These are phyloP conservation scores for Panicum miliaceum DNA, from an alignment of 176 grass and related monocot genomes.

Conservation along the genomic window DNA sequence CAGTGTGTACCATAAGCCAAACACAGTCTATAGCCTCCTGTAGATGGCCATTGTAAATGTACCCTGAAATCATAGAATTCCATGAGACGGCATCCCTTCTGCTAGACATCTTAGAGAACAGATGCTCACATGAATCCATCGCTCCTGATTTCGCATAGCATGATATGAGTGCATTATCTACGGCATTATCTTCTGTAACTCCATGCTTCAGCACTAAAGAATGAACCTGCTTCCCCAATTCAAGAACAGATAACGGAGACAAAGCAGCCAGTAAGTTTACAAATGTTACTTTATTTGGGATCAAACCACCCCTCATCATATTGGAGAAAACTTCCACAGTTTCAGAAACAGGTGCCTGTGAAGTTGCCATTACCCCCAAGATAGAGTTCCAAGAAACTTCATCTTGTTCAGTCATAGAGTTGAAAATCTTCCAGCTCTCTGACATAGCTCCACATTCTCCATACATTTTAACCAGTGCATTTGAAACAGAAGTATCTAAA, in stretches of 20 bases:
- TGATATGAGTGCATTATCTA: slow-evolving; percentile 79
- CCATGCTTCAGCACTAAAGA: slow-evolving; percentile 67
- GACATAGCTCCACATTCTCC: slow-evolving; percentile 64
- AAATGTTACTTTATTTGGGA: slow-evolving; percentile 79
- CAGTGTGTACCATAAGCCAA: slow-evolving; percentile 73
- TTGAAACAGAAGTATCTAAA: slow-evolving; percentile 77
- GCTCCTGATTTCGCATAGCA: slow-evolving; percentile 83
- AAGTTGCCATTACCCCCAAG: slow-evolving; percentile 66
- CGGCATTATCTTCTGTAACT: slow-evolving; percentile 53
- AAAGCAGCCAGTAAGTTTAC: slow-evolving; percentile 69
- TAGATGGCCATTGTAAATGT: slow-evolving; percentile 76
- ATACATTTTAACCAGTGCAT: slow-evolving; percentile 80
- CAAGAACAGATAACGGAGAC: slow-evolving; percentile 58
- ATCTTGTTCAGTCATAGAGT: slow-evolving; percentile 60
- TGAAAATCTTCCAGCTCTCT: slow-evolving; percentile 75
- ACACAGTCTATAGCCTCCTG: slow-evolving; percentile 81
- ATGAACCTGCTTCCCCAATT: slow-evolving; percentile 73
- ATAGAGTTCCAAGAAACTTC: slow-evolving; percentile 84
- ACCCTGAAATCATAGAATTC: slow-evolving; percentile 84
- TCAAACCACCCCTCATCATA: slow-evolving; percentile 65
- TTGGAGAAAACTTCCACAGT: slow-evolving; percentile 57
- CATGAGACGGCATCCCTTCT: slow-evolving; percentile 74
- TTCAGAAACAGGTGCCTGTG: slow-evolving; percentile 46
- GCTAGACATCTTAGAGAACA: slow-evolving; percentile 68
- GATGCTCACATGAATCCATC: slow-evolving; percentile 55